A percentile compares a stretch with the other conserved stretches of the same genome.
phyloP scores from a whole-genome alignment of 768 basidiomycete species.

The Dentipellis sp. region DNA sequence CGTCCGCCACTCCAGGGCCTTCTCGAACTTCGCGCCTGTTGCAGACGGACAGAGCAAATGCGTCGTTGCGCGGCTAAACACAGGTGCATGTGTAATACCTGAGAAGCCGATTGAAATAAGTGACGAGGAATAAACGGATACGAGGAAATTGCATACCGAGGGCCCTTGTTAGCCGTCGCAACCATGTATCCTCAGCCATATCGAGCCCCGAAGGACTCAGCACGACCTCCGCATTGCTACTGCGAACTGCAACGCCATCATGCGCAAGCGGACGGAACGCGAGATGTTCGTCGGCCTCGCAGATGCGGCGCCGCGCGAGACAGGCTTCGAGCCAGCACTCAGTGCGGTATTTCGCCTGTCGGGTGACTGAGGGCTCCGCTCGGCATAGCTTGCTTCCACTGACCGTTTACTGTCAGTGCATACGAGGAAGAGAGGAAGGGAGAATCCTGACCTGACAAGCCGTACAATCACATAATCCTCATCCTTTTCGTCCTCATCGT shows the following conservation, averaged over 20 bases:
- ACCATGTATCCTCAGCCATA: constrained; percentile 55
- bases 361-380: constrained; percentile 29
- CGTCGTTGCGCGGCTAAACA: constrained; percentile 62
- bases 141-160: constrained; percentile 38
- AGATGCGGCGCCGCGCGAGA: constrained; percentile 66
- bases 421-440: neutral
- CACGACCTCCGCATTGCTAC: constrained; percentile 44
- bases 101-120: neutral
- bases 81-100: constrained; percentile 48
- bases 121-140: neutral
- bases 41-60: constrained; percentile 74
- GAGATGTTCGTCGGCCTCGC: constrained; percentile 55
- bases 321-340: constrained; percentile 94
- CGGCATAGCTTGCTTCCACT: constrained; percentile 66
- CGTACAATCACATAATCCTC: constrained; percentile 64
- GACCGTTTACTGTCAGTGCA: neutral
- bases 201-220: constrained; percentile 75
- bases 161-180: constrained; percentile 56
- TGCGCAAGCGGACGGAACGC: constrained; percentile 55
- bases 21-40: constrained; percentile 65
- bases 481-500: constrained; percentile 30
- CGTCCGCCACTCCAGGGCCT: constrained; percentile 71
- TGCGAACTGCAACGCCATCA: constrained; percentile 41
- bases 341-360: constrained; percentile 58
- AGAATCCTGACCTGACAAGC: constrained; percentile 52